phyloP scores from a whole-genome alignment of 371 early-diverging fungal genomes.

The Mortierella sp. region DNA sequence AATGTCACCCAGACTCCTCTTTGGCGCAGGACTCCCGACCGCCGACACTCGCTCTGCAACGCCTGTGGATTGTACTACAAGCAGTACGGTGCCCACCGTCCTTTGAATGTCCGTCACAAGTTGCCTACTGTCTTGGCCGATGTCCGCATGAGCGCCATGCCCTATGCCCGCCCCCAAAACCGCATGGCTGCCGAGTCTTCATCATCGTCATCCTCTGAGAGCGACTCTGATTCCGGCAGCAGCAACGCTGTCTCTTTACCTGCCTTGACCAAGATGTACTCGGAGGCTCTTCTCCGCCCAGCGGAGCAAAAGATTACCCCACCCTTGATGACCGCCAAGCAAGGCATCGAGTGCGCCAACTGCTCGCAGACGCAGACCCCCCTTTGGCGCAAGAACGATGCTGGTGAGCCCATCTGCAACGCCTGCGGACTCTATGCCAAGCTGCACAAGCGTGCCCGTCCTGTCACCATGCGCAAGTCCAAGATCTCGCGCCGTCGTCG shows the following conservation, averaged over 20 bases:
- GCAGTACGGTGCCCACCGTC: constrained; percentile 81
- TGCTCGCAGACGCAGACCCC: constrained; percentile 90
- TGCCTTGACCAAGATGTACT: constrained; percentile 54
- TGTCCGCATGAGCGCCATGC: constrained; percentile 41
- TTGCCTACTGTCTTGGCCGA: constrained; percentile 49
- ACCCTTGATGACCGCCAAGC: constrained; percentile 55
- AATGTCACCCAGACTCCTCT: constrained; percentile 84
- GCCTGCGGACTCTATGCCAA: constrained; percentile 90
- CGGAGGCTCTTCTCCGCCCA: constrained; percentile 45
- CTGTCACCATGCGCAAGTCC: constrained; percentile 71
- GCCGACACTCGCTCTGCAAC: constrained; percentile 85
- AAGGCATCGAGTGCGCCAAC: constrained; percentile 74
- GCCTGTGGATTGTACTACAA: constrained; percentile 90
- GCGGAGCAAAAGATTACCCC: constrained; percentile 40
- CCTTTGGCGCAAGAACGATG: constrained; percentile 86
- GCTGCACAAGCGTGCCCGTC: constrained; percentile 77
- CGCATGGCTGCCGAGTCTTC: constrained; percentile 36
- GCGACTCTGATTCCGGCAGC: constrained; percentile 42
- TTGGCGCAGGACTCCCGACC: constrained; percentile 86
- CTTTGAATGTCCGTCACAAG: constrained; percentile 74
- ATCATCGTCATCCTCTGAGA: constrained; percentile 46
- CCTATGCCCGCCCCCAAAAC: constrained; percentile 38
- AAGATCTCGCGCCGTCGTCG: constrained; percentile 74
- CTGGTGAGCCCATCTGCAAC: constrained; percentile 87
- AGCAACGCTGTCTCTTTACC: constrained; percentile 22